Conservation (phyloP, 78 protist genomes). For the Pigoraptor vietnamica region DNA sequence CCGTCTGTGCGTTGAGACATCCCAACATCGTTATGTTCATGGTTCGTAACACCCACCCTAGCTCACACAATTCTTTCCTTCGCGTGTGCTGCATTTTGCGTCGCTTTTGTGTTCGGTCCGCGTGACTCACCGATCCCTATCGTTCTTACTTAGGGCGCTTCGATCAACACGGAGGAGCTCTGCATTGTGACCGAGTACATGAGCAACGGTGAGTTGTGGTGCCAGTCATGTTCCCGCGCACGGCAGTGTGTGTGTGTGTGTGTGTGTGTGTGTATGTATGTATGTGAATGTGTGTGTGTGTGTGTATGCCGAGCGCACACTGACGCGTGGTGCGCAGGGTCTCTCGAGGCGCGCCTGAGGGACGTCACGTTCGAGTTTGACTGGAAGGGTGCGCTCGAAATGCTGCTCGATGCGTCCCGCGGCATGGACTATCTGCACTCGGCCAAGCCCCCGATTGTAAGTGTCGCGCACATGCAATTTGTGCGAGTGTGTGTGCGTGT, state of each 20-base stretch:
- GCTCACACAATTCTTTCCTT: background rate
- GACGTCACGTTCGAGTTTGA: background rate
- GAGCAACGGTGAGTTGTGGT: background rate
- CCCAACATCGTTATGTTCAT: background rate
- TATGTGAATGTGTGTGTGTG: background rate
- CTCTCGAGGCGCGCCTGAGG: background rate
- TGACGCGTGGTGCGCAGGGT: background rate
- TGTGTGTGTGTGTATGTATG: background rate
- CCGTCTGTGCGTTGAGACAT: background rate
- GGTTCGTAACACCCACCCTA: background rate
- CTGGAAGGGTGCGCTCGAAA: background rate
- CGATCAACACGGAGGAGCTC: background rate
- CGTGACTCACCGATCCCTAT: too few species aligned
- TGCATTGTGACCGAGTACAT: background rate
- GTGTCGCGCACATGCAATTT: background rate
- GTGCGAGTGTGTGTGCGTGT: too few species aligned
- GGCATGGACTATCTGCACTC: background rate
- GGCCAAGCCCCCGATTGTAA: background rate
- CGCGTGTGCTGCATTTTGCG: background rate
- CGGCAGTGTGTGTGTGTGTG: background rate
- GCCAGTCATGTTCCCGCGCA: background rate
- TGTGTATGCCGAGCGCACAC: too few species aligned
- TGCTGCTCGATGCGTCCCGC: background rate
- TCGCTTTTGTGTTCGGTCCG: background rate
- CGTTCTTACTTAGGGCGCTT: too few species aligned